These are phyloP conservation scores for Bathelium albidoporum DNA, from an alignment of 495 filamentous ascomycete species.

Conservation along the genomic window DNA sequence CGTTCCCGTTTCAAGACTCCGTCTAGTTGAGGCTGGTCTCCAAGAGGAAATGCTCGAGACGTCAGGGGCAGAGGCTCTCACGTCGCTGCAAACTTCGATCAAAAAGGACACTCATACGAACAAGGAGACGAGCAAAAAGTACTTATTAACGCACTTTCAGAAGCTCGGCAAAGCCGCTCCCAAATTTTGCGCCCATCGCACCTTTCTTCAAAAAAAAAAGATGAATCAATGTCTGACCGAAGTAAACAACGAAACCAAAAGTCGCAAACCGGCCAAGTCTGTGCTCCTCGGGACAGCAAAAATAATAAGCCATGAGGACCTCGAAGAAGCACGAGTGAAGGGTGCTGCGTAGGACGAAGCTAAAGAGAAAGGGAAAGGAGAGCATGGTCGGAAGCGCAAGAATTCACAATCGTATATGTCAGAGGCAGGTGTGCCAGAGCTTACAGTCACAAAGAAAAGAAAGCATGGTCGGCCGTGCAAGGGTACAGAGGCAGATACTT, in stretches of 20 bases:
- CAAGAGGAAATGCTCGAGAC: neutral
- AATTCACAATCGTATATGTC: too few species aligned
- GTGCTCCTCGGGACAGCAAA: constrained; percentile 9
- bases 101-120: too few species aligned
- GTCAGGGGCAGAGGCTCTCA: neutral
- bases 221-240: constrained; percentile 9
- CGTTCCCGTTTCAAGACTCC: neutral
- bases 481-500: too few species aligned
- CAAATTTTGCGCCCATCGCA: too few species aligned
- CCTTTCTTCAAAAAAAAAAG: too few species aligned
- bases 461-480: too few species aligned
- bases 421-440: constrained; percentile 3
- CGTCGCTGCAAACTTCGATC: constrained; percentile 8
- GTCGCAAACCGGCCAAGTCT: constrained; percentile 8
- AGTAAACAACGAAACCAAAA: constrained; percentile 15
- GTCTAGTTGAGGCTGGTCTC: too few species aligned
- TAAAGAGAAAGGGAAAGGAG: neutral
- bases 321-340: constrained; percentile 12
- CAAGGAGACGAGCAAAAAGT: constrained; percentile 7
- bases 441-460: too few species aligned
- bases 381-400: constrained; percentile 2
- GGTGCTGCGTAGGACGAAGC: constrained; percentile 11
- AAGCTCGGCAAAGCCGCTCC: too few species aligned
- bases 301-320: constrained; percentile 15
- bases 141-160: constrained; percentile 7